A percentile compares a stretch with the other conserved stretches of the same genome.
phyloP scores from a whole-genome alignment of 371 early-diverging fungal species.

The Umbelopsis sp. region DNA sequence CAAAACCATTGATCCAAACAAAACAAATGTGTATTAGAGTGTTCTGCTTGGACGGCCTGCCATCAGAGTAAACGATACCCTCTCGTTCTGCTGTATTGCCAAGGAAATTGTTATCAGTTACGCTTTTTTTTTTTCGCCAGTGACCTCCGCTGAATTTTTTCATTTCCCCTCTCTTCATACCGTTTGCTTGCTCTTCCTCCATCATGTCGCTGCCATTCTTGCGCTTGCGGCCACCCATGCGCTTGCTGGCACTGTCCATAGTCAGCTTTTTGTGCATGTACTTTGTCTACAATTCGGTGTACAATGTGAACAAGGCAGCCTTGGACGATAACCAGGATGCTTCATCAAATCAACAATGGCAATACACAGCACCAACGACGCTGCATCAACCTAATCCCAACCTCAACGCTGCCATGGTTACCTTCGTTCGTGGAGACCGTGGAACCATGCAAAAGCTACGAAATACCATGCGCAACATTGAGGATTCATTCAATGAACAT shows the following conservation, averaged over 20 bases:
- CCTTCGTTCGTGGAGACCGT: slow-evolving; percentile 43
- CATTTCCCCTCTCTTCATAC: background rate
- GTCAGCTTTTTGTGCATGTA: background rate
- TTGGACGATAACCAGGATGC: background rate
- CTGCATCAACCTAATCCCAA: slow-evolving; percentile 35
- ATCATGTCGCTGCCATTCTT: background rate
- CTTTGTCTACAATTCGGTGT: background rate
- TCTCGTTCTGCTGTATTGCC: too few species aligned
- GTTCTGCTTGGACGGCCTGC: too few species aligned
- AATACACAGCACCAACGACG: slow-evolving; percentile 26
- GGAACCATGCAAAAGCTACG: slow-evolving; percentile 35
- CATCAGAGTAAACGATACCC: too few species aligned
- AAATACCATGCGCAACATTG: slow-evolving; percentile 40
- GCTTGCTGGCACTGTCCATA: background rate
- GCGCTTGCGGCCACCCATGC: slow-evolving; percentile 5
- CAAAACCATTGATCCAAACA: too few species aligned
- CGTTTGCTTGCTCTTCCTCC: background rate
- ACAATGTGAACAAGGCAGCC: background rate
- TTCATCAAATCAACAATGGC: slow-evolving; percentile 16
- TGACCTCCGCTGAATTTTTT: too few species aligned
- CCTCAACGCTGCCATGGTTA: slow-evolving; percentile 45
- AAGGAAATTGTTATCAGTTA: too few species aligned
- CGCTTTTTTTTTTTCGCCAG: too few species aligned
- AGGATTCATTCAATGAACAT: slow-evolving; percentile 41
- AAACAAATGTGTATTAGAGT: too few species aligned